These are phyloP conservation scores for Trichoderma atroviride DNA, from an alignment of 2,329 filamentous ascomycete species.

Conservation along the genomic window DNA sequence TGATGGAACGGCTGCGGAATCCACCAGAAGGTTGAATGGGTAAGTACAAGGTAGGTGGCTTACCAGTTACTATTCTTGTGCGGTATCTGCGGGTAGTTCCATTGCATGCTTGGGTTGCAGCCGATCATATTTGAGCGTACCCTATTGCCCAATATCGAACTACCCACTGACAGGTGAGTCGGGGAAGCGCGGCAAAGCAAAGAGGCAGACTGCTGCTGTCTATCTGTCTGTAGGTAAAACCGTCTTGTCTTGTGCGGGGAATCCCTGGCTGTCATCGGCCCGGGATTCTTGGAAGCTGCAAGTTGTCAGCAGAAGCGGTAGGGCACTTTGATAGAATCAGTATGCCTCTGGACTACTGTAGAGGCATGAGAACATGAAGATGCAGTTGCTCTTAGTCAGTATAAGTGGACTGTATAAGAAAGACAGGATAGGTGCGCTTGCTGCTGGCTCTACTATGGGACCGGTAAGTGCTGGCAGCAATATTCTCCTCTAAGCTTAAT, in stretches of 20 bases:
- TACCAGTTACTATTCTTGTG: background rate
- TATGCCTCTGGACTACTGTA: background rate
- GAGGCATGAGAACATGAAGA: background rate
- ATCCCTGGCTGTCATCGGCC: slow-evolving; percentile 11
- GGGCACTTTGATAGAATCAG: background rate
- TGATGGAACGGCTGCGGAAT: background rate
- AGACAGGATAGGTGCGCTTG: background rate
- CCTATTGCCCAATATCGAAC: background rate
- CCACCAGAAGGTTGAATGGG: background rate
- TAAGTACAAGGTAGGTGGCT: too few species aligned
- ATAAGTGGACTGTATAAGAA: background rate
- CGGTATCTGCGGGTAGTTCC: background rate
- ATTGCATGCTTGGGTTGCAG: background rate
- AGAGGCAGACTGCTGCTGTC: too few species aligned
- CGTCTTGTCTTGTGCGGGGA: slow-evolving; percentile 7
- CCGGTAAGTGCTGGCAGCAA: background rate
- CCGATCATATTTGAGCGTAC: background rate
- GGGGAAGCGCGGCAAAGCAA: slow-evolving; percentile 14
- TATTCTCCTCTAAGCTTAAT: background rate
- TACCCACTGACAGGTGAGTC: background rate
- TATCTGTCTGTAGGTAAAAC: background rate
- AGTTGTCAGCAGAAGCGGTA: background rate
- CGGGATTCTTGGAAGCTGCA: background rate
- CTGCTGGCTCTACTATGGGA: background rate
- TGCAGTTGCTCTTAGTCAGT: background rate